Evolutionary conservation across 306 rosid species (phyloP).

Genomic region (Castanopsis chinensis): DNA sequence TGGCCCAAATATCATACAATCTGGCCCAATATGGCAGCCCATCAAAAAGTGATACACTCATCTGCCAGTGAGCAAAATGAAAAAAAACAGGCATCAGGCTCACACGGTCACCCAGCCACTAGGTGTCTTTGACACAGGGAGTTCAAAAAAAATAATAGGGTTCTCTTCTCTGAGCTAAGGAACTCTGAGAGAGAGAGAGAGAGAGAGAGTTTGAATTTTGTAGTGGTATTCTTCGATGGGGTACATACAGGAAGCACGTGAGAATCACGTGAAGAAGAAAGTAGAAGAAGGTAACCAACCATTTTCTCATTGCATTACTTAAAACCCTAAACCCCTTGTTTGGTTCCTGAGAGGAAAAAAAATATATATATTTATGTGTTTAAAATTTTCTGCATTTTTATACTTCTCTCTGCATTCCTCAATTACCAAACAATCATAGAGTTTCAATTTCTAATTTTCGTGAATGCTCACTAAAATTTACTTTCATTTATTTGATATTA

Average conservation of each 20-base stretch:
- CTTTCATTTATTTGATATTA: neutral
- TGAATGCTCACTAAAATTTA: neutral
- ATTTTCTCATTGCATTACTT: neutral
- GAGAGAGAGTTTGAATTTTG: neutral
- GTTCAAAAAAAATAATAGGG: neutral
- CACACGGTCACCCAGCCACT: neutral
- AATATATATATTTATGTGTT: neutral
- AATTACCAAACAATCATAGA: neutral
- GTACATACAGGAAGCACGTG: slow-evolving; percentile 76
- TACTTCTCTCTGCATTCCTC: neutral
- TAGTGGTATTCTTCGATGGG: slow-evolving; percentile 48
- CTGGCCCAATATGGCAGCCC: neutral
- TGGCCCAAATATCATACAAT: neutral
- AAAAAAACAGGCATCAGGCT: neutral
- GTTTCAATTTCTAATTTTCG: neutral
- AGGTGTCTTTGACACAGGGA: neutral
- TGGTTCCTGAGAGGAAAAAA: neutral
- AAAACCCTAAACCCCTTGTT: slow-evolving; percentile 30
- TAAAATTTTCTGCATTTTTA: neutral
- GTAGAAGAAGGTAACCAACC: slow-evolving; percentile 74
- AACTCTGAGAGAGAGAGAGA: too few species aligned
- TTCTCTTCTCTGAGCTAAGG: neutral
- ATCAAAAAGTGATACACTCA: neutral
- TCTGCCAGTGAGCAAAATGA: neutral
- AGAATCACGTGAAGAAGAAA: slow-evolving; percentile 97